A percentile compares a stretch with the other conserved stretches of the same genome.
phyloP scores from a whole-genome alignment of 805 yeast genomes.

The Komagataella kurtzmanii region DNA sequence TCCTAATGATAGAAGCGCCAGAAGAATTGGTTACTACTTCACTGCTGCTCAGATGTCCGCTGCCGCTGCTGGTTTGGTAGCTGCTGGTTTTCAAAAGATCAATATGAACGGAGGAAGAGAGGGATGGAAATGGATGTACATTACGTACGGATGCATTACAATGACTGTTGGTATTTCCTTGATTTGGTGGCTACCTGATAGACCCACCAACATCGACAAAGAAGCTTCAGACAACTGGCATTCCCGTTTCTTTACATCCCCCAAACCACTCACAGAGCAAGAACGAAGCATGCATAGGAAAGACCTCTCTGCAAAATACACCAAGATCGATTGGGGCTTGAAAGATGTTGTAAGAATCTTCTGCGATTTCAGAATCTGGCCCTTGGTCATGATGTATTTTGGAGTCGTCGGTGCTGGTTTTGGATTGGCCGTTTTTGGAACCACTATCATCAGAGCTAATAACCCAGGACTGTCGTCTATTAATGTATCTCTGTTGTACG shows the following conservation, averaged over 20 bases:
- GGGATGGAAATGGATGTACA: conserved; percentile 84
- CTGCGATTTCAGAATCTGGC: conserved; percentile 62
- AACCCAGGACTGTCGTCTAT: conserved; percentile 54
- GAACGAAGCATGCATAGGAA: conserved; percentile 42
- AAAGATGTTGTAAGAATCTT: conserved; percentile 41
- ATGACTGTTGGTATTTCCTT: conserved; percentile 47
- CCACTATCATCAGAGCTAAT: conserved; percentile 56
- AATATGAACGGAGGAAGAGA: conserved; percentile 55
- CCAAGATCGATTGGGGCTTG: conserved; percentile 38
- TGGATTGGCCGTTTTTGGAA: conserved; percentile 76
- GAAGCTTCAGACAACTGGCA: conserved; percentile 8
- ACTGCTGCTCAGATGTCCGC: conserved; percentile 90
- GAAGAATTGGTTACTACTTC: conserved; percentile 76
- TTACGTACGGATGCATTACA: conserved; percentile 64
- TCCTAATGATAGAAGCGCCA: conserved; percentile 64
- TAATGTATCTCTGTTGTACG: conserved; percentile 60
- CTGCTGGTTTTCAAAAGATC: conserved; percentile 82
- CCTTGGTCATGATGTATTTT: conserved; percentile 75
- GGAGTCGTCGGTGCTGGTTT: conserved; percentile 90
- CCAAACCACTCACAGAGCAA: conserved; percentile 34
- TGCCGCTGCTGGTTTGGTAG: conserved; percentile 76
- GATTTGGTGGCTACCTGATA: conserved; percentile 79
- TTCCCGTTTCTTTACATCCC: conserved; percentile 8
- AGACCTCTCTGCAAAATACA: conserved; percentile 46
- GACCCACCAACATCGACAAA: conserved; percentile 26